Base-by-base conservation (phyloP, 169 alveolate genomes). In the Plasmodium ovale region DNA sequence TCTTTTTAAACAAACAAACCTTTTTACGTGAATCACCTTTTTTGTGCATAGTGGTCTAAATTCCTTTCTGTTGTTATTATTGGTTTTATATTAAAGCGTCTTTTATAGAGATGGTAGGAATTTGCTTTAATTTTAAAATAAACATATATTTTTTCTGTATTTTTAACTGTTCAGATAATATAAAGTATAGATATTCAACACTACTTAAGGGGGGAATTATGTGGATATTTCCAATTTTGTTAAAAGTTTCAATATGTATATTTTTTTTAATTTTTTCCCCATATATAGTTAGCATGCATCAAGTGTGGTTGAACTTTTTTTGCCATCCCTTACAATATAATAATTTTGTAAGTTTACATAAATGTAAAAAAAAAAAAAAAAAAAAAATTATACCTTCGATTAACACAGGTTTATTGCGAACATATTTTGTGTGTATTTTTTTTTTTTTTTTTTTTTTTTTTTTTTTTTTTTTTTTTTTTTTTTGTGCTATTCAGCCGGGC, bases 1-100 rank as follows among this genome's bases (percentile, higher is more conserved):
- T n/a, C 6, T 39, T 12, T 3, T 35, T 70, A 25, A 16, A 42
- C 44, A 27, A 23, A 14, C 33, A 14, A 25, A 70, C 84, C 62
- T 44, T 58, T 25, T 47, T 47, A 19, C 67, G 12, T 14, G 84
- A 70, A 49, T 70, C 65, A 33, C 29, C 65, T 70, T 70, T 42
- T 33, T 49, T 37, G 44, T 44, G 39, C 84, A 70, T 70, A 47
- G 23, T 35, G 47, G 82, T 33, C 12, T 33, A 29, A 25, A 70
- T 70, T 56, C 35, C 27, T 70, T 25, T 70, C 67, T 14, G 27
- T n/a, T 29, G 21, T 23, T 70, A 19, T 56, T 21, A 12, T 29
- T 33, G 49, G 23, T 49, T 25, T 47, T 33, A 12, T 10, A 54
- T n/a, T 54, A 54, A 16, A 16, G 29, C 64, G 7, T 1, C 14